Conservation (phyloP, 441 rosid species). For the Brassica hybrid region DNA sequence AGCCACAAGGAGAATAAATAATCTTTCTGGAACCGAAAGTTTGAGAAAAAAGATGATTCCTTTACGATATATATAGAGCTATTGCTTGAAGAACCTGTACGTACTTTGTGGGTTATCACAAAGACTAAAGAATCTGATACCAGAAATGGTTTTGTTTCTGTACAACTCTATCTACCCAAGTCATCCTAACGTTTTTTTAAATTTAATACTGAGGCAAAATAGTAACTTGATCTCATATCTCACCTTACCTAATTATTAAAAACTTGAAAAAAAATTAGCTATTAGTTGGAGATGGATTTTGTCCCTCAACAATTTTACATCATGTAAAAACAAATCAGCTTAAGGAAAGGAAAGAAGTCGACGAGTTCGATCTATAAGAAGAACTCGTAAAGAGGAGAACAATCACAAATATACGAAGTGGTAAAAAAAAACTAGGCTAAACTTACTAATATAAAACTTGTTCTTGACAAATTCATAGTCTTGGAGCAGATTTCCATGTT, state of each 20-base stretch:
- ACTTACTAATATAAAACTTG: no score
- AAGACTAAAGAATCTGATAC: conserved; percentile 35
- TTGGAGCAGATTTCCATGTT: no score
- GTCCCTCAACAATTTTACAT: no score
- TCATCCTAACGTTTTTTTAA: neutral
- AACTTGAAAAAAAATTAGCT: no score
- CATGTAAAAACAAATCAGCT: no score
- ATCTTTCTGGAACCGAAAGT: conserved; percentile 23
- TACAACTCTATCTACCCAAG: conserved; percentile 8
- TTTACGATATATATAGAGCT: conserved; percentile 6
- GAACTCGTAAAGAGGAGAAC: no score
- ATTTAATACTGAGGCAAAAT: neutral
- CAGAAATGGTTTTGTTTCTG: conserved; percentile 4
- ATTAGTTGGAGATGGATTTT: no score
- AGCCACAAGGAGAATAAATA: conserved; percentile 21
- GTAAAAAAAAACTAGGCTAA: no score
- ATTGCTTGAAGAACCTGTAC: conserved; percentile 8
- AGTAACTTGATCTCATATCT: neutral
- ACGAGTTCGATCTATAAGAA: no score
- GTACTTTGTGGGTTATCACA: conserved; percentile 2
- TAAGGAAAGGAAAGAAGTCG: no score
- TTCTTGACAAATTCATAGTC: no score
- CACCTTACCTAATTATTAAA: neutral
- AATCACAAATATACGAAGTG: no score
- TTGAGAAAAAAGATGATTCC: conserved; percentile 8